phyloP scores from a whole-genome alignment of 164 flowering plant species.

The Nymphaea thermarum region DNA sequence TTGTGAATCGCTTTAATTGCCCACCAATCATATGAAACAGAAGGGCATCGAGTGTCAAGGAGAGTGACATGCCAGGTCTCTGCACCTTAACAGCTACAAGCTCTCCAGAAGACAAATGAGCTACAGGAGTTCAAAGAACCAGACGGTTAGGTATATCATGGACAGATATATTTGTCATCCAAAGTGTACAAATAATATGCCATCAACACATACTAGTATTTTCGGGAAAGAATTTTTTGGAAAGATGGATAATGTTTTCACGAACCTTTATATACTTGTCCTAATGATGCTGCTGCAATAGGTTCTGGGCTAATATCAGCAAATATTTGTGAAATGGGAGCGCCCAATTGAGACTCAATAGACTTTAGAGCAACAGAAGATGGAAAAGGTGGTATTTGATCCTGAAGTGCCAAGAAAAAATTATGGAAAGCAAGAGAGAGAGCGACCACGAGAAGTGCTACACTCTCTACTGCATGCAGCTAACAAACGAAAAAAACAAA shows the following conservation, averaged over 20 bases:
- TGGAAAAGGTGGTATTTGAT: constrained; percentile 93
- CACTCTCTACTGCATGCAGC: background rate
- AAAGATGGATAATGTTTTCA: background rate
- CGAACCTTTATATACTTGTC: constrained; percentile 97
- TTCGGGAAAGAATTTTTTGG: no score
- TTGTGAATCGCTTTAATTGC: constrained; percentile 88
- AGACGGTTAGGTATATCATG: background rate
- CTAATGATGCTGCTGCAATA: constrained; percentile 92
- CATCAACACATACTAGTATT: no score
- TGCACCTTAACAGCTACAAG: constrained; percentile 98
- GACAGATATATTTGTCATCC: background rate
- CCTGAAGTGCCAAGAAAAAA: constrained; percentile 24
- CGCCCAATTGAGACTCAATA: constrained; percentile 76
- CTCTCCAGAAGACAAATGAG: constrained; percentile 94
- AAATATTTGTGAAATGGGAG: constrained; percentile 64
- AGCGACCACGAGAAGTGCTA: background rate
- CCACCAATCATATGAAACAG: constrained; percentile 92
- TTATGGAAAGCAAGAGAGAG: background rate
- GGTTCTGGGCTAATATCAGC: constrained; percentile 87
- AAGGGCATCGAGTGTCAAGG: constrained; percentile 84
- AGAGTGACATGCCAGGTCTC: constrained; percentile 84
- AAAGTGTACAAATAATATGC: no score
- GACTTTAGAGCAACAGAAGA: constrained; percentile 58
- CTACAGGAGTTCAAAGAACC: constrained; percentile 30
- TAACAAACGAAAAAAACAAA: background rate